Evolutionary conservation across 257 asterid species (phyloP), one percentile per base, ranked within the genome.

Genomic region (Solanum lignicaule): DNA sequence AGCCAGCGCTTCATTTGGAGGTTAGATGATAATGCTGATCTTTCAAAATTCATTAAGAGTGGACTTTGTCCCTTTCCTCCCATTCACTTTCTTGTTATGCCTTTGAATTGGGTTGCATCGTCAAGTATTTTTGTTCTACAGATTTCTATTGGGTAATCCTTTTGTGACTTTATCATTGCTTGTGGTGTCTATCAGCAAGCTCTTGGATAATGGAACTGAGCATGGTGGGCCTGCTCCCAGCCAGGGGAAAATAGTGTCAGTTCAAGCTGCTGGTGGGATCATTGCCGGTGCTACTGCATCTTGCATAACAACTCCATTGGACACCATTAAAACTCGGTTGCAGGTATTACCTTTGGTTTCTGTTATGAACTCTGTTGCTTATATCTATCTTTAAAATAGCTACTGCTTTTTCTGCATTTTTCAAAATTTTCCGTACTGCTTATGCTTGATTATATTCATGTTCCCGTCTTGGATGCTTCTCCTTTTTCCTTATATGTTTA

Each of bases 1-100:
- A 97, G 99, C 89, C 99, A 97, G 91, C 95, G 99, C 89, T 60
- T 96, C 90, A 93, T 97, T 74, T 97, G 98, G 99, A 93, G 96
- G 99, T 92, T 75, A 84, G 91, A 10, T 86, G 86, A 84, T 72
- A 35, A 35, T 39, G 75, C 33, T 27, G 85, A 46, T 46, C 20
- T 9, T 81, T 13, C 68, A 27, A 81, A 43, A 46, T 2, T 81
- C 68, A 15, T 43, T 81, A 16, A 81, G 27, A 79, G 65, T 15
- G 85, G 65, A 43, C 29, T 18, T 38, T 35, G 66, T 52, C 25
- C 31, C 52, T 75, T 79, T 85, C 16, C 33, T 86, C 66, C 38
- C 46, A 46, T 76, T 83, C 75, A 29, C 68, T 18, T 16, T 46
- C 41, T 48, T 43, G 41, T 16, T 46, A 29, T 81, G 2, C 41